Base-by-base conservation (phyloP, 768 basidiomycete genomes). In the Macrocybe gigantea region DNA sequence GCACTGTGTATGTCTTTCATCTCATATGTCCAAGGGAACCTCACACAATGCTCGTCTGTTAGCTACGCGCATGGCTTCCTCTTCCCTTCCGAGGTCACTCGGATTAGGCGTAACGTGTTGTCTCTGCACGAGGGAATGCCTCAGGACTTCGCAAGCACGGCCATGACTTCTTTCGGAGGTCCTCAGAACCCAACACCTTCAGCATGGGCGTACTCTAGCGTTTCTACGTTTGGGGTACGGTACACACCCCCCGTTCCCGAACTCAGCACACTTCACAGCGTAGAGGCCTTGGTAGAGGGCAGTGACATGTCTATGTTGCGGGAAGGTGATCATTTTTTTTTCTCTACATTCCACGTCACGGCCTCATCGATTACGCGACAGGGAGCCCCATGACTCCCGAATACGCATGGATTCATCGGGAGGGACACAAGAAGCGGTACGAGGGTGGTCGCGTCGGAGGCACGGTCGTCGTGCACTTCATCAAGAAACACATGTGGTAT, bases 401-500 rank as follows among this genome's bases (percentile, higher is more conserved):
- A 34, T 75, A 81, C 54, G 83, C 83, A 11, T 91, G 87, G 88
- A 68, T 63, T 15, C 73, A 79, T 52, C 79, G 88, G 33, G 88
- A 92, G 71, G 86, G 88, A 41, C 73, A 82, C 37, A 59, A 67
- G 53, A 77, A 64, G 42, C 80, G 79, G 40, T 89, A 89, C 58
- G 75, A 81, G 53, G 74, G 73, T 39, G 69, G 77, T 49, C 83
- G 87, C 14, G 79, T 92, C 7, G 95, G 95, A 3, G 96, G 95
- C 5, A 99, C 95, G 2, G 78, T 94, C 40, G 88, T 93, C 14
- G 93, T 99, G 44, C 95, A 99, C 68, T 97, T 91, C 63, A 86
- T 99, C 74, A 99, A 97, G 82, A 87, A 91, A 64, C 83, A 90
- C 54, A 87, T 89, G 69, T 99, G 95, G 95, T 97, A 88, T 68